phyloP scores from a whole-genome alignment of 164 flowering plant species.

The grape (Vitis vinifera) region ASM3070453v1 NC_081823.1:10090001-10090500 shows the following conservation, averaged over 20 bases:
- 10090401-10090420: constrained; percentile 77
- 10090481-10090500: too few species aligned
- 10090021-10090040: constrained; percentile 79
- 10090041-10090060: constrained; percentile 76
- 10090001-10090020: constrained; percentile 80
- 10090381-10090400: constrained; percentile 62
- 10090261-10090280: constrained; percentile 69
- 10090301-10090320: constrained; percentile 34
- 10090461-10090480: constrained; percentile 33
- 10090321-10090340: constrained; percentile 53
- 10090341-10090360: constrained; percentile 61
- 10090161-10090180: constrained; percentile 93
- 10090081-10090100: constrained; percentile 94
- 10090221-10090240: constrained; percentile 75
- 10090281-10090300: constrained; percentile 57
- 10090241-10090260: constrained; percentile 52
- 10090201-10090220: constrained; percentile 81
- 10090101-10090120: constrained; percentile 95
- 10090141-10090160: constrained; percentile 96
- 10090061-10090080: constrained; percentile 97
- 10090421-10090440: constrained; percentile 57
- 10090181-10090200: constrained; percentile 72
- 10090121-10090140: constrained; percentile 83
- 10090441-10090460: constrained; percentile 67
- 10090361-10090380: constrained; percentile 61